Conservation (phyloP, 2,329 filamentous ascomycete species). For the Aspergillus ochraceus region DNA sequence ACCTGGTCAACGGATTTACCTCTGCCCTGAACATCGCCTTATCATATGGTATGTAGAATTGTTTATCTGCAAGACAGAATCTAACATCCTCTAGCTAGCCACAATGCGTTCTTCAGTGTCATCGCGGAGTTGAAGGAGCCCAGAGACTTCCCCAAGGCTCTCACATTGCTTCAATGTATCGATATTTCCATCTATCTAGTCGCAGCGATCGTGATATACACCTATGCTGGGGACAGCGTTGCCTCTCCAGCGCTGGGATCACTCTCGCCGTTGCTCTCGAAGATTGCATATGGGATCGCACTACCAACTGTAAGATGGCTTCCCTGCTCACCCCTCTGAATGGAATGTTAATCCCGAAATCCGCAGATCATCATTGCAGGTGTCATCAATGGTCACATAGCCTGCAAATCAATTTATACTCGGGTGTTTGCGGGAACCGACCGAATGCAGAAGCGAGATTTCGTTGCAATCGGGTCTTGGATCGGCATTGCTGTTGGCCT, state of each 20-base stretch:
- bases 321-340: neutral
- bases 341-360: no score
- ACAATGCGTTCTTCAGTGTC: constrained; percentile 51
- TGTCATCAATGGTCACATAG: constrained; percentile 66
- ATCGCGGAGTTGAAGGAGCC: constrained; percentile 62
- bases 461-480: constrained; percentile 56
- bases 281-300: constrained; percentile 66
- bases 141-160: constrained; percentile 58
- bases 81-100: constrained; percentile 5
- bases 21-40: constrained; percentile 66
- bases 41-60: constrained; percentile 56
- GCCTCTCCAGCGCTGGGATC: constrained; percentile 64
- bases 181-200: constrained; percentile 62
- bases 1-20: constrained; percentile 55
- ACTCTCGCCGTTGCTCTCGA: constrained; percentile 53
- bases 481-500: constrained; percentile 51
- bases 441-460: constrained; percentile 49
- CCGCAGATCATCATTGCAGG: constrained; percentile 62
- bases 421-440: constrained; percentile 61
- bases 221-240: constrained; percentile 60
- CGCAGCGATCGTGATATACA: constrained; percentile 65
- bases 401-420: constrained; percentile 62
- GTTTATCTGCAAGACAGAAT: neutral
- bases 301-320: constrained; percentile 44
- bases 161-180: constrained; percentile 58